phyloP scores from a whole-genome alignment of 75 land plant species.

The Adiantum capillusveneris region DNA sequence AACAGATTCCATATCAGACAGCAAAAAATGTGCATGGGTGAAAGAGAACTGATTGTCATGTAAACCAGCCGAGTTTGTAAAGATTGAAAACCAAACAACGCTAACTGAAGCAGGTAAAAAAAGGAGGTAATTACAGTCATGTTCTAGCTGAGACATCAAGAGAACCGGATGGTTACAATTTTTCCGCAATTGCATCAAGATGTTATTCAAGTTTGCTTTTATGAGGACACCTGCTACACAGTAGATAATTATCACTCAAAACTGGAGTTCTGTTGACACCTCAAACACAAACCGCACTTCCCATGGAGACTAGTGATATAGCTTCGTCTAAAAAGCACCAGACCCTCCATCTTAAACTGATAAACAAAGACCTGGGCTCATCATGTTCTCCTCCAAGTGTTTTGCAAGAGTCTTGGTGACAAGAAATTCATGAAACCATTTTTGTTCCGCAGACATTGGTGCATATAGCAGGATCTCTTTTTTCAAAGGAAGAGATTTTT shows the following conservation, averaged over 20 bases:
- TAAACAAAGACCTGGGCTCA: slow-evolving; percentile 16
- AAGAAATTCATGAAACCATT: slow-evolving; percentile 58
- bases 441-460: slow-evolving; percentile 68
- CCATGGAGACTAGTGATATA: no score
- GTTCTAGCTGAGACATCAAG: slow-evolving; percentile 45
- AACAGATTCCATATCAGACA: not conserved
- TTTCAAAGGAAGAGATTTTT: slow-evolving; percentile 70
- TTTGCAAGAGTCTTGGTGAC: slow-evolving; percentile 53
- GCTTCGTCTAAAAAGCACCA: not conserved
- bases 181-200: slow-evolving; percentile 76
- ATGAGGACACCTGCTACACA: slow-evolving; percentile 27
- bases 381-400: slow-evolving; percentile 37
- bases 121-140: slow-evolving; percentile 35
- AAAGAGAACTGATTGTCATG: not conserved
- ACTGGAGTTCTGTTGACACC: no score
- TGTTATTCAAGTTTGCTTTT: slow-evolving; percentile 48
- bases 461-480: slow-evolving; percentile 92
- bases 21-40: not conserved
- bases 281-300: no score
- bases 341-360: not conserved
- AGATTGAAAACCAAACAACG: no score
- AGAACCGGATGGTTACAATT: slow-evolving; percentile 96
- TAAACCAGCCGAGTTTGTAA: no score
- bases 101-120: no score
- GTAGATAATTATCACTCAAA: not conserved